Percentiles rank a stretch among this genome's conserved stretches.
These are phyloP conservation scores for Albizia julibrissin DNA, from an alignment of 306 rosid genomes.

Conservation along the genomic window DNA sequence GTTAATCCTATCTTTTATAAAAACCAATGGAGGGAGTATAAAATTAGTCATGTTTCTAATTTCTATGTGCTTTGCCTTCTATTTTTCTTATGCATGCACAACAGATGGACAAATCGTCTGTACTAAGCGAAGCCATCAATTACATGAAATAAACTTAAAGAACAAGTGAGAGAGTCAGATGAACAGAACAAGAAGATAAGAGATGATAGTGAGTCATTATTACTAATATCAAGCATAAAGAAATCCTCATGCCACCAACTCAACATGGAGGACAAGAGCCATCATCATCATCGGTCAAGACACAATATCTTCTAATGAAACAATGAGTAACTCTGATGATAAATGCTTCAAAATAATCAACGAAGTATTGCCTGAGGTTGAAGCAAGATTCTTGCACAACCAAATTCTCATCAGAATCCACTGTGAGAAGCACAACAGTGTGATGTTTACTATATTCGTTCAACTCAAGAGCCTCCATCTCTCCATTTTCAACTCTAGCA, in stretches of 20 bases:
- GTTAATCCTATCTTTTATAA: no score
- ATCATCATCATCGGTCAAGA: no score
- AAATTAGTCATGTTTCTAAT: neutral
- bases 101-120: conserved; percentile 27
- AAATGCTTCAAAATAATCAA: no score
- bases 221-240: neutral
- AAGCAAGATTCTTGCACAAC: no score
- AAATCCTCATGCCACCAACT: neutral
- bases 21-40: no score
- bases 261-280: no score
- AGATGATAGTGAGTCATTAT: neutral
- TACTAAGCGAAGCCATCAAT: conserved; percentile 4
- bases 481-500: conserved; percentile 4
- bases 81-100: neutral
- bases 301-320: no score
- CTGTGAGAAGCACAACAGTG: neutral
- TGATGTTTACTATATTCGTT: conserved; percentile 1
- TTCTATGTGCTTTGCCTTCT: neutral
- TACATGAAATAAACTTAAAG: conserved; percentile 24
- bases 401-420: conserved; percentile 15
- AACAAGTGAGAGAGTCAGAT: conserved; percentile 2
- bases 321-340: no score
- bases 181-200: conserved; percentile 8
- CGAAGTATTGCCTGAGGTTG: no score
- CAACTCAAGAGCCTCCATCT: conserved; percentile 12